Conservation (phyloP, 176 grass and related monocot genomes). For the Typha latifolia region DNA sequence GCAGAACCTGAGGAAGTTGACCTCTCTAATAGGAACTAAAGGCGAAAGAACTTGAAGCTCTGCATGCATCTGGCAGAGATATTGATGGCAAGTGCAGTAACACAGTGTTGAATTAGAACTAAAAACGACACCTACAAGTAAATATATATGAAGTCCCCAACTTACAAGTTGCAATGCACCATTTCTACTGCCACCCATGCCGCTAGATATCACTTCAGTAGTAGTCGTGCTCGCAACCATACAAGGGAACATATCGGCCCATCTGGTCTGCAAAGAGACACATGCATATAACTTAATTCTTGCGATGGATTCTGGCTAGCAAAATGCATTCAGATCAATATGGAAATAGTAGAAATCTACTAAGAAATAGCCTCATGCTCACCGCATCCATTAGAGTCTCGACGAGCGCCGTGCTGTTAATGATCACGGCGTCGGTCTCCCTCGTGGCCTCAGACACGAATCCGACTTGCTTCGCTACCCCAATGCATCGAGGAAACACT, state of each 20-base stretch:
- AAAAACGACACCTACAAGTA: no score
- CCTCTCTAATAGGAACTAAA: conserved; percentile 60
- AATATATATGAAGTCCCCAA: background rate
- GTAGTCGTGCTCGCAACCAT: conserved; percentile 58
- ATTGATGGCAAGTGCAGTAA: background rate
- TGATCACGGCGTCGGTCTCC: conserved; percentile 48
- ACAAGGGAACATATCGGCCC: conserved; percentile 69
- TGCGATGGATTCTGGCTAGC: conserved; percentile 18
- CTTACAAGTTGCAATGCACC: conserved; percentile 92
- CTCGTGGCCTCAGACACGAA: conserved; percentile 72
- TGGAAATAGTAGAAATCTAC: conserved; percentile 3
- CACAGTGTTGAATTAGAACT: background rate
- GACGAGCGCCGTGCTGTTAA: conserved; percentile 48
- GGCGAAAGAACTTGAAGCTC: conserved; percentile 85
- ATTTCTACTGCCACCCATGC: conserved; percentile 61
- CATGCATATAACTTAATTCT: background rate
- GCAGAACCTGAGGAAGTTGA: conserved; percentile 75
- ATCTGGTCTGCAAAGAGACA: conserved; percentile 26
- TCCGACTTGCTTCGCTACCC: conserved; percentile 36
- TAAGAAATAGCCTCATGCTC: conserved; percentile 3
- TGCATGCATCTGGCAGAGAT: conserved; percentile 55
- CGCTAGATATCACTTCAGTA: conserved; percentile 51
- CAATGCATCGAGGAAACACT: conserved; percentile 38
- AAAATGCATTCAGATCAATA: conserved; percentile 19
- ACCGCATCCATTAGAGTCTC: conserved; percentile 86